These are phyloP conservation scores for Sporisorium sorghi DNA, from an alignment of 1,284 basidiomycete genomes.

Conservation along the genomic window DNA sequence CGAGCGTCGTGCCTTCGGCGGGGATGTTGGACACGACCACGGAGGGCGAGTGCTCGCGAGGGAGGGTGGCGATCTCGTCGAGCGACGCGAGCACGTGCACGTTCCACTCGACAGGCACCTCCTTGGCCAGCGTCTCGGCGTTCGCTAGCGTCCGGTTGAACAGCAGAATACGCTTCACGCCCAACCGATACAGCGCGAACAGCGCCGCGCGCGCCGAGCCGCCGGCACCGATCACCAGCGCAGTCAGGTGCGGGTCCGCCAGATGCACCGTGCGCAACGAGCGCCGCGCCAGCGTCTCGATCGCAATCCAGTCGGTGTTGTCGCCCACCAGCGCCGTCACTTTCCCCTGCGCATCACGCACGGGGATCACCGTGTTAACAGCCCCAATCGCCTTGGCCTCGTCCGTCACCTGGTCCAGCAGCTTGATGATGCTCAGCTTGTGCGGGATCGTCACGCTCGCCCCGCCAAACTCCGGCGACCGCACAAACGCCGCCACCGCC, in stretches of 20 bases:
- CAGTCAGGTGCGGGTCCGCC: conserved; percentile 41
- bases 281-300: conserved; percentile 42
- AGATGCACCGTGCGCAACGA: conserved; percentile 46
- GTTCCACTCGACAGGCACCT: conserved; percentile 62
- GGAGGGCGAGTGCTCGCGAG: conserved; percentile 18
- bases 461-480: conserved; percentile 84
- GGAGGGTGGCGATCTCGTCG: conserved; percentile 23
- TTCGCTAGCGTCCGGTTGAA: conserved; percentile 66
- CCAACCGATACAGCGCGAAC: conserved; percentile 64
- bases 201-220: conserved; percentile 66
- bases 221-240: conserved; percentile 67
- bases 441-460: conserved; percentile 82
- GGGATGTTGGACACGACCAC: conserved; percentile 66
- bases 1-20: conserved; percentile 57
- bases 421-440: conserved; percentile 62
- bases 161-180: conserved; percentile 59
- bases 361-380: conserved; percentile 66
- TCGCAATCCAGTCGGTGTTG: conserved; percentile 69
- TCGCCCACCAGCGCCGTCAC: conserved; percentile 55
- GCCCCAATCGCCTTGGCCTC: conserved; percentile 66
- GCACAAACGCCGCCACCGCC: conserved; percentile 76
- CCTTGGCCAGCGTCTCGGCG: conserved; percentile 51
- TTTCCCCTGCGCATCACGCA: conserved; percentile 24
- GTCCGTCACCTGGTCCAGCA: conserved; percentile 61
- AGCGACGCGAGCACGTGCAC: conserved; percentile 55